phyloP scores from a whole-genome alignment of 2,329 filamentous ascomycete genomes.

The Chaetothyriales sp. region DNA sequence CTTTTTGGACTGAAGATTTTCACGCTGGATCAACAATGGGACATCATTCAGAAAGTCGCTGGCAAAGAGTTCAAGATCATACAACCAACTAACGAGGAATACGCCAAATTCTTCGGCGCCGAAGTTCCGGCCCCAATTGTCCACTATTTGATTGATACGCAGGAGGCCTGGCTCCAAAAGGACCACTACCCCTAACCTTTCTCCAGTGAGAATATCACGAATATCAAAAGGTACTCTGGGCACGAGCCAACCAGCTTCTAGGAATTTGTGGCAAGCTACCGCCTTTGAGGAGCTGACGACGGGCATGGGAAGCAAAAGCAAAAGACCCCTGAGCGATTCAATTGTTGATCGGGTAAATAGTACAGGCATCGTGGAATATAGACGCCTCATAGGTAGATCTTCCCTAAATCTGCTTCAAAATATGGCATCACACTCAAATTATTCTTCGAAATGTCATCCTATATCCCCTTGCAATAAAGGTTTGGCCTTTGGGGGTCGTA shows the following conservation, averaged over 20 bases:
- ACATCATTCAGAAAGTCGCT: conserved; percentile 20
- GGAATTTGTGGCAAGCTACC: conserved; percentile 21
- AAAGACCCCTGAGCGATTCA: no score
- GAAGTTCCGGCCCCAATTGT: conserved; percentile 13
- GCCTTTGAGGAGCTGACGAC: no score
- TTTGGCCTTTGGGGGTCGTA: no score
- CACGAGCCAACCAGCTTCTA: conserved; percentile 19
- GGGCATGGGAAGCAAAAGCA: no score
- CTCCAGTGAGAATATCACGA: conserved; percentile 17
- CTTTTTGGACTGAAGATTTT: conserved; percentile 26
- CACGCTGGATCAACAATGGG: conserved; percentile 20
- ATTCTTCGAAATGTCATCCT: no score
- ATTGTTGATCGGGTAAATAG: no score
- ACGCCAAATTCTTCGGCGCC: conserved; percentile 1
- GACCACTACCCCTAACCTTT: conserved; percentile 3
- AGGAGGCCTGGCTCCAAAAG: neutral
- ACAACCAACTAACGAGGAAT: conserved; percentile 16
- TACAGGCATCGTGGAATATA: no score
- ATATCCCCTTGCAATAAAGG: no score
- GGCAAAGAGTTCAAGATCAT: conserved; percentile 21
- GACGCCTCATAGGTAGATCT: no score
- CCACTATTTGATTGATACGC: conserved; percentile 7
- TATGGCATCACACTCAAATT: no score
- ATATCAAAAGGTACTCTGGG: conserved; percentile 23
- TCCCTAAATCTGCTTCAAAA: no score